Conservation (phyloP, 257 asterid species). For the Paraleonurus japonicus region DNA sequence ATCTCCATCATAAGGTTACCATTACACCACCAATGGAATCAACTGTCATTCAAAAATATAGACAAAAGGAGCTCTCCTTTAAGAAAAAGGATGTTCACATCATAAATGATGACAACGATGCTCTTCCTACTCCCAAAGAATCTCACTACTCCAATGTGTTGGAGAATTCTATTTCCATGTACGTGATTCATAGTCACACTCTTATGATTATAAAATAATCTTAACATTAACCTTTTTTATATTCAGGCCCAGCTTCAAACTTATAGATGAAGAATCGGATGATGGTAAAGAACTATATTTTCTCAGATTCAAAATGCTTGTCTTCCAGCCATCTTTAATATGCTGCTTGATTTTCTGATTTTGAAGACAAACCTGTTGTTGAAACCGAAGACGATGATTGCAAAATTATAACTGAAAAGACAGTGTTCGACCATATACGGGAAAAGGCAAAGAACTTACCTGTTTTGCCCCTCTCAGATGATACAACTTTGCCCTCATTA, state of each 20-base stretch:
- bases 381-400: slow-evolving; percentile 69
- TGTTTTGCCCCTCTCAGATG: slow-evolving; percentile 40
- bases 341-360: slow-evolving; percentile 25
- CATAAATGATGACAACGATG: slow-evolving; percentile 35
- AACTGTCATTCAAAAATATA: slow-evolving; percentile 32
- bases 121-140: slow-evolving; percentile 40
- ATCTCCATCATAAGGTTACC: slow-evolving; percentile 68
- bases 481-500: slow-evolving; percentile 53
- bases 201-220: neutral
- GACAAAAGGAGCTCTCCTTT: slow-evolving; percentile 39
- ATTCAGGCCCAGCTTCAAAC: slow-evolving; percentile 87
- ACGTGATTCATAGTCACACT: slow-evolving; percentile 25
- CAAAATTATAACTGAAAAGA: slow-evolving; percentile 61
- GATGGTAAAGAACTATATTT: slow-evolving; percentile 45
- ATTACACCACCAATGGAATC: slow-evolving; percentile 49
- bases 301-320: slow-evolving; percentile 21
- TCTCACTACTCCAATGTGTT: slow-evolving; percentile 32
- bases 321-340: slow-evolving; percentile 20
- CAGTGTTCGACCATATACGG: slow-evolving; percentile 81
- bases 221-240: slow-evolving; percentile 24
- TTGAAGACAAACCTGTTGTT: slow-evolving; percentile 40
- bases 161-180: slow-evolving; percentile 57
- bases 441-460: slow-evolving; percentile 79
- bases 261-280: slow-evolving; percentile 67
- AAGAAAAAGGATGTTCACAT: slow-evolving; percentile 41